A percentile compares a stretch with the other conserved stretches of the same genome.
phyloP scores from a whole-genome alignment of 805 yeast genomes.

The Candida xiaguanensis region DNA sequence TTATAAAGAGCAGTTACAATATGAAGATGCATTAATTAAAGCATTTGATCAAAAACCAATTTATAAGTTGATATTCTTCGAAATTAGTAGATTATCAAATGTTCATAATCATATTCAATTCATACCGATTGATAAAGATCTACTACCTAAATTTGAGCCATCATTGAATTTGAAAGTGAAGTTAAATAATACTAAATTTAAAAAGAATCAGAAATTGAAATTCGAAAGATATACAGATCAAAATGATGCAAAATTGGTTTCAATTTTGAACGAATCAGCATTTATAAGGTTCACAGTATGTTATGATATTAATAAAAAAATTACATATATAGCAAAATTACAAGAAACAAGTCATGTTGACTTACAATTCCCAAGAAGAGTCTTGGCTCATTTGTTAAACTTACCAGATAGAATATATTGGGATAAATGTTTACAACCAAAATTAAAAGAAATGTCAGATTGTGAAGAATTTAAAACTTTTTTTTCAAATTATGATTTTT shows the following conservation, averaged over 20 bases:
- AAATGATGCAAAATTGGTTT: slow-evolving; percentile 16
- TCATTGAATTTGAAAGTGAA: slow-evolving; percentile 42
- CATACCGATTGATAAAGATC: slow-evolving; percentile 59
- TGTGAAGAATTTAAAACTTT: slow-evolving; percentile 57
- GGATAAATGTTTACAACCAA: slow-evolving; percentile 71
- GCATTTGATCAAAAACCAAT: slow-evolving; percentile 44
- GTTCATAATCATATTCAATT: slow-evolving; percentile 77
- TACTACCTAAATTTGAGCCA: slow-evolving; percentile 40
- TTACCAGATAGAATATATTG: slow-evolving; percentile 65
- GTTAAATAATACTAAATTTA: slow-evolving; percentile 46
- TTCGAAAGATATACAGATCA: slow-evolving; percentile 34
- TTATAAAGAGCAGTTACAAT: slow-evolving; percentile 42
- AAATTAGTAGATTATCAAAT: slow-evolving; percentile 58
- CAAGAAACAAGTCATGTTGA: slow-evolving; percentile 48
- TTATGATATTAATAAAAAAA: slow-evolving; percentile 16
- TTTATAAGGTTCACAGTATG: slow-evolving; percentile 33
- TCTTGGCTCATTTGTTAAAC: slow-evolving; percentile 59
- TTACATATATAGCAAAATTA: slow-evolving; percentile 17
- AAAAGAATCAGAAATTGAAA: slow-evolving; percentile 37
- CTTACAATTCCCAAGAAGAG: slow-evolving; percentile 80
- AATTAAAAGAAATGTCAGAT: slow-evolving; percentile 59
- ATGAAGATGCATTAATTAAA: slow-evolving; percentile 44
- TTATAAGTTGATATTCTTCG: slow-evolving; percentile 60
- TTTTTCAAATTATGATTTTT: slow-evolving; percentile 55
- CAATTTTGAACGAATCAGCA: slow-evolving; percentile 28